These are phyloP conservation scores for Apiosordaria backusii DNA, from an alignment of 495 filamentous ascomycete species.

Conservation along the genomic window DNA sequence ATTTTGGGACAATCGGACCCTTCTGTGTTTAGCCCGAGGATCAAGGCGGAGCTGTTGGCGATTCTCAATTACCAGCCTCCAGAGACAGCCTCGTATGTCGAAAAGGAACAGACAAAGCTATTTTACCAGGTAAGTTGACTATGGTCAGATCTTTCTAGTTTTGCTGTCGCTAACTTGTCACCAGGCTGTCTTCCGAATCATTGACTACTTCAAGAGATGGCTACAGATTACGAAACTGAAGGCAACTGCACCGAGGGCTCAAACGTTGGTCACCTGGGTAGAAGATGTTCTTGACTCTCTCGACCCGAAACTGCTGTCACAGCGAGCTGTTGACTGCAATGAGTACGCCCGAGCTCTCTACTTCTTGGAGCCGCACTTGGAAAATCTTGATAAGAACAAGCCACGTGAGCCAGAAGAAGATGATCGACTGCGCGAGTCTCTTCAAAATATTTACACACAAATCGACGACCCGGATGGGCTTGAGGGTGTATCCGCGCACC, in stretches of 20 bases:
- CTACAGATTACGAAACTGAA: slow-evolving; percentile 61
- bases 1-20: slow-evolving; percentile 61
- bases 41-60: slow-evolving; percentile 65
- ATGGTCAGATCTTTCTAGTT: too few species aligned
- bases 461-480: slow-evolving; percentile 98
- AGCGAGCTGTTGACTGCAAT: slow-evolving; percentile 82
- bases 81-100: slow-evolving; percentile 47
- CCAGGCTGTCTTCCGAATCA: slow-evolving; percentile 83
- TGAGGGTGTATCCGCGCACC: slow-evolving; percentile 83
- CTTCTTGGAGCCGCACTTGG: slow-evolving; percentile 89
- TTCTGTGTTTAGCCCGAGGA: slow-evolving; percentile 59
- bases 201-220: slow-evolving; percentile 91
- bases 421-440: slow-evolving; percentile 61
- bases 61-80: slow-evolving; percentile 63
- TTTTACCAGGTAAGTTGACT: too few species aligned
- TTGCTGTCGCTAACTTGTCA: too few species aligned
- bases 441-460: slow-evolving; percentile 91
- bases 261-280: slow-evolving; percentile 34
- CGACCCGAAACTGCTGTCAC: slow-evolving; percentile 79
- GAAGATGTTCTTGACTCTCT: slow-evolving; percentile 56
- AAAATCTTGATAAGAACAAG: slow-evolving; percentile 47
- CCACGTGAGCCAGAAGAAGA: slow-evolving; percentile 35
- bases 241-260: slow-evolving; percentile 35
- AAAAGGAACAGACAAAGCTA: slow-evolving; percentile 67
- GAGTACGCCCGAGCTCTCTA: slow-evolving; percentile 90